Evolutionary conservation across 106 monocot genomes (phyloP), one percentile per base, ranked within the genome.

Genomic region (Dendrobium huoshanense): DNA sequence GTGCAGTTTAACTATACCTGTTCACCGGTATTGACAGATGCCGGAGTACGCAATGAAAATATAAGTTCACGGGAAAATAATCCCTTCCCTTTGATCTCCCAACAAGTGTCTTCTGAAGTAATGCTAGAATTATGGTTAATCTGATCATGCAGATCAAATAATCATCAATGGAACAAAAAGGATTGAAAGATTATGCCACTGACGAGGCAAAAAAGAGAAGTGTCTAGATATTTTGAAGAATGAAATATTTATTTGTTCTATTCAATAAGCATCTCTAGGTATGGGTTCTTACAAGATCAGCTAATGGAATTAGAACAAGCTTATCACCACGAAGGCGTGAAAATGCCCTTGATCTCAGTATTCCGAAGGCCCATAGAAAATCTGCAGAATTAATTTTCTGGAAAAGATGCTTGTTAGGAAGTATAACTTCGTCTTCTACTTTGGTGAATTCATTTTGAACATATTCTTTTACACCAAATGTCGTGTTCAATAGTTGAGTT

Each of bases 281-380:
- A 77, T 29, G 45, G 17, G 37, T 82, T 43, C 86, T 88, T 88
- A 97, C 96, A 67, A 97, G 87, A 77, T 97, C 96, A 72, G 96
- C 96, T 20, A 97, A 77, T 19, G 96, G 96, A 43, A 94, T 89
- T 9, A 97, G 88, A 81, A 83, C 90, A 89, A 94, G 89, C 80
- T 92, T 94, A 80, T 97, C 92, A 70, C 92, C 92, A 86, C 87
- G 90, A 78, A 94, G 85, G 25, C 87, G 80, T 77, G 96, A 85
- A 90, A 97, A 97, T 64, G 87, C 86, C 83, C 96, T 92, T 79
- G 96, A 97, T 82, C 94, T 88, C 72, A 97, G 87, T 54, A 97
- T 85, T 72, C 92, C 94, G 77, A 94, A 97, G 41, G 92, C 92
- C 96, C 96, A 97, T 17, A 94, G 81, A 77, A 97, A 89, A 86